Conservation (phyloP, 164 flowering plant genomes). For the Vitis cinerea region DNA sequence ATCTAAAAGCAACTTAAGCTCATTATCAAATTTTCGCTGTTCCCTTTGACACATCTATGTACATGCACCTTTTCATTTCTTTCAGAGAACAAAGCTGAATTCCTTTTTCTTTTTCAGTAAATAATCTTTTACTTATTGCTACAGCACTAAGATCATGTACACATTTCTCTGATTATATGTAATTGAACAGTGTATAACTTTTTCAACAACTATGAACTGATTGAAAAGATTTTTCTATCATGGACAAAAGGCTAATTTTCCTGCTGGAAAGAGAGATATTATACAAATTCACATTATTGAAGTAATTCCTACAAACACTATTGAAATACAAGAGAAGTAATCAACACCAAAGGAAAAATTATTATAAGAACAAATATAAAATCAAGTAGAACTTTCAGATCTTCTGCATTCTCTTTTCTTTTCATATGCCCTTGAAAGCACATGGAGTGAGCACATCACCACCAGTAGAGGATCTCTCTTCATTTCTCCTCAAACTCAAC, state of each 20-base stretch:
- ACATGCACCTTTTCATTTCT: no score
- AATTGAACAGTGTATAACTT: no score
- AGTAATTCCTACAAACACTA: neutral
- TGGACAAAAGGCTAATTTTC: neutral
- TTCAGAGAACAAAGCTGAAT: no score
- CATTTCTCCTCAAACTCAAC: conserved; percentile 88
- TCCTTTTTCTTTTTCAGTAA: no score
- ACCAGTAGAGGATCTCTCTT: conserved; percentile 3
- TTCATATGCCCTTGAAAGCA: neutral
- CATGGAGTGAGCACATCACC: neutral
- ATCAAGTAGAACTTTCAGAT: neutral
- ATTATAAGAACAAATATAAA: neutral
- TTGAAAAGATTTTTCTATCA: no score
- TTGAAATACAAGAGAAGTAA: neutral
- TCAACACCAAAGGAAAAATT: neutral
- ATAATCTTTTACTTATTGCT: no score
- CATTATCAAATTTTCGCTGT: no score
- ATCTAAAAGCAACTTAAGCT: no score
- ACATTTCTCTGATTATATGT: no score
- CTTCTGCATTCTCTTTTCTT: neutral
- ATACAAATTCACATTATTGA: neutral
- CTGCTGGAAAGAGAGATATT: neutral
- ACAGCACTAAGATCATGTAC: no score
- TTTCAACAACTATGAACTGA: no score
- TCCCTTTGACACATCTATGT: no score